phyloP scores from a whole-genome alignment of 352 stramenopile species.

The Pythium rishiriense region DNA sequence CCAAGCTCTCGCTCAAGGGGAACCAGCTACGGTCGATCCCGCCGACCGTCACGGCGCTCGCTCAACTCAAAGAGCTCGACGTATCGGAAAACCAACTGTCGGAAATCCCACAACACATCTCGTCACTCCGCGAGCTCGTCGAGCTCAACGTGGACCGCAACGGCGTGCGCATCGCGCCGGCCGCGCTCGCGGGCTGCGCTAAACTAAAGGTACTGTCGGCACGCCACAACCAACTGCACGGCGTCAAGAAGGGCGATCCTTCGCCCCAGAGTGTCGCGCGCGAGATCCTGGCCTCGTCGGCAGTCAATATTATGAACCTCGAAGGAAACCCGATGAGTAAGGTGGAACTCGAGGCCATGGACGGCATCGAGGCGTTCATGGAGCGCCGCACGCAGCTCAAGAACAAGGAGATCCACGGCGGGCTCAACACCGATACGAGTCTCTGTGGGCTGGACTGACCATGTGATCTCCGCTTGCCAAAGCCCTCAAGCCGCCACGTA shows the following conservation, averaged over 20 bases:
- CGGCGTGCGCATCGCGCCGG: constrained; percentile 40
- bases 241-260: constrained; percentile 17
- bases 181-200: constrained; percentile 45
- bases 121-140: constrained; percentile 50
- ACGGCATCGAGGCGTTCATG: constrained; percentile 75
- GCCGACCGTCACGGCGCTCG: constrained; percentile 42
- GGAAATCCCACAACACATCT: constrained; percentile 46
- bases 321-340: constrained; percentile 83
- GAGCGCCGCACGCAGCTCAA: constrained; percentile 76
- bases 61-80: constrained; percentile 68
- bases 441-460: constrained; percentile 76
- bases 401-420: constrained; percentile 87
- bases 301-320: constrained; percentile 82
- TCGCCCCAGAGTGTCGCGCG: constrained; percentile 49
- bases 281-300: constrained; percentile 53
- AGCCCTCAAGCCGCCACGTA: too few relatives aligned
- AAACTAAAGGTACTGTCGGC: constrained; percentile 81
- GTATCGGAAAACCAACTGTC: constrained; percentile 59
- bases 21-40: constrained; percentile 58
- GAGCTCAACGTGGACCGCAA: constrained; percentile 76
- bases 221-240: constrained; percentile 50
- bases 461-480: too few relatives aligned
- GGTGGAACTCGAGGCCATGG: constrained; percentile 73
- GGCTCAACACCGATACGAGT: constrained; percentile 74
- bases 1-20: constrained; percentile 71